Evolutionary conservation across 257 asterid genomes (phyloP), one percentile per base, ranked within the genome.

Genomic region (Ophiorrhiza pumila): DNA sequence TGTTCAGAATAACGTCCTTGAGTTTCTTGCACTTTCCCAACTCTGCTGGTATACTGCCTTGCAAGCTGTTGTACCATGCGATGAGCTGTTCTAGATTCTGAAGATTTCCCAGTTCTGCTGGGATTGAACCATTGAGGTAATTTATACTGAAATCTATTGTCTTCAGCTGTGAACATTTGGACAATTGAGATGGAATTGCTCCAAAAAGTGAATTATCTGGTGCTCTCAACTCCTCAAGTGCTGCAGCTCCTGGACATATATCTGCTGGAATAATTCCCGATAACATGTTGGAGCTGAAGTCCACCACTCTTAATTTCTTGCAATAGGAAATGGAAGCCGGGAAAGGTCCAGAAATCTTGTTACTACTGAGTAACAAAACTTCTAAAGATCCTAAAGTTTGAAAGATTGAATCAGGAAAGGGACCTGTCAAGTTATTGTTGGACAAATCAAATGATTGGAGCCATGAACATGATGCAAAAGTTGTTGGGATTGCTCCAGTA

Each of bases 1-100:
- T 93, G 69, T 93, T 93, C 62, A 93, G 76, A n/a, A 93, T 93
- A 5, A 93, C 91, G 76, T 86, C 88, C 75, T 94, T 94, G n/a
- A 94, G 89, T 47, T 90, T 90, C 83, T 75, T 90, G 90, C 96
- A 90, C 31, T 86, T 88, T 57, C 98, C 98, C 61, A 91, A 61
- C 79, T 90, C 93, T 37, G 93, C 77, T 0, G 98, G 97, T 58
- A 94, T 82, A 41, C 61, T 84, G 37, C 98, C 97, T 64, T 84
- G 90, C 84, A 94, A 78, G 72, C 88, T 75, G 69, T 94, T 91
- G 85, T 91, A 94, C 98, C 98, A 94, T 0, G 97, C 97, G 5
- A 94, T 91, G 23, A 94, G 77, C 84, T 91, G 97, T 83, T 91
- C 97, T 15, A 94, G 87, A 70, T 91, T 91, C 72, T 78, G 86